Evolutionary conservation across 2,329 filamentous ascomycete species (phyloP).

Genomic region (Penicillium crustosum): DNA sequence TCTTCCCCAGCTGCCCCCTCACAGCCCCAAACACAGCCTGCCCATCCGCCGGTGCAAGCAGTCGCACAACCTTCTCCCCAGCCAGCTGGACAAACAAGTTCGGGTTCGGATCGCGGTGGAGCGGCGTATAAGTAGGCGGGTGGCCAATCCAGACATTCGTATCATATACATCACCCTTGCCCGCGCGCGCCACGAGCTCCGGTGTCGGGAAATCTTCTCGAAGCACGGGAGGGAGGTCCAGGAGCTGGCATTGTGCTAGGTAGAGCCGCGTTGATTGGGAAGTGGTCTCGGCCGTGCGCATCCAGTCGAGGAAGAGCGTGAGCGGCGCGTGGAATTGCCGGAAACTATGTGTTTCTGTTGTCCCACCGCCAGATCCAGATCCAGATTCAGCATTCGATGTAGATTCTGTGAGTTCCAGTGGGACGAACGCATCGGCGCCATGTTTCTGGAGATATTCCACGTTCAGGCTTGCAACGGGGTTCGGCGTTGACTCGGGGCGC

Average conservation of each 20-base stretch:
- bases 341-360: conserved; percentile 35
- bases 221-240: conserved; percentile 64
- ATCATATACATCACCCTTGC: conserved; percentile 81
- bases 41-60: conserved; percentile 67
- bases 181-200: conserved; percentile 59
- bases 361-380: neutral
- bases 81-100: conserved; percentile 87
- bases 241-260: conserved; percentile 76
- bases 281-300: conserved; percentile 28
- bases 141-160: conserved; percentile 86
- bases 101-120: conserved; percentile 91
- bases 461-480: conserved; percentile 37
- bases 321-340: conserved; percentile 54
- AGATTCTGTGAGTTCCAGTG: conserved; percentile 56
- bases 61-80: conserved; percentile 69
- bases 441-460: conserved; percentile 45
- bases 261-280: conserved; percentile 59
- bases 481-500: conserved; percentile 35
- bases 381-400: neutral
- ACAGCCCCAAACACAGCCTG: conserved; percentile 60
- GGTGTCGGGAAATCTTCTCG: conserved; percentile 68
- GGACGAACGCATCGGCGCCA: conserved; percentile 53
- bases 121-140: conserved; percentile 82
- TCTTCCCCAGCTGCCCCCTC: conserved; percentile 41
- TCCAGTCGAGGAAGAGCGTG: conserved; percentile 62